Percentiles rank a stretch among this genome's conserved stretches.
phyloP scores from a whole-genome alignment of 805 yeast genomes.

The Kluyveromyces starmeri region DNA sequence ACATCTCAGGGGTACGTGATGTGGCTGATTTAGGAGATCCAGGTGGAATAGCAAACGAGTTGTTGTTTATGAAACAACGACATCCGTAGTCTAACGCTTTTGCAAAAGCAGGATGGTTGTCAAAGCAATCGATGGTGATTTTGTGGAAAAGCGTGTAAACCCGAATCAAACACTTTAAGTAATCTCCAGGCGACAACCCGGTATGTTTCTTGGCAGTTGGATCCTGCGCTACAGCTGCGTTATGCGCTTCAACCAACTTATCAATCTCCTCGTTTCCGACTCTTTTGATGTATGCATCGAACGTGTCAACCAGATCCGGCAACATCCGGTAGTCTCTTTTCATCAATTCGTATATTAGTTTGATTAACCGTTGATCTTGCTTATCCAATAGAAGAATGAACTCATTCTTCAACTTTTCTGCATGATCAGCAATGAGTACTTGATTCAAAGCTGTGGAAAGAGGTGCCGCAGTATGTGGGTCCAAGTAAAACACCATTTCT shows the following conservation, averaged over 20 bases:
- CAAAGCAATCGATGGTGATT: conserved; percentile 35
- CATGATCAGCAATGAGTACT: conserved; percentile 71
- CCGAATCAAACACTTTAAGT: conserved; percentile 65
- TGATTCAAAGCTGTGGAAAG: conserved; percentile 68
- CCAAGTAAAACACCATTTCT: conserved; percentile 69
- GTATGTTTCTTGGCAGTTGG: not conserved
- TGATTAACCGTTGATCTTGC: conserved; percentile 49
- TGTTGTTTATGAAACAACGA: conserved; percentile 70
- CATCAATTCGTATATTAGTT: conserved; percentile 67
- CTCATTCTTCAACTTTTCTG: conserved; percentile 66
- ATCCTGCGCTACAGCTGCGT: conserved; percentile 22
- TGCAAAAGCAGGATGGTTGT: conserved; percentile 66
- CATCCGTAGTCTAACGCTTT: conserved; percentile 88
- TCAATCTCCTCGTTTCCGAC: conserved; percentile 40
- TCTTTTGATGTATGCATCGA: conserved; percentile 61
- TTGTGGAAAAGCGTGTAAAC: conserved; percentile 53
- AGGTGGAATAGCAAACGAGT: conserved; percentile 66
- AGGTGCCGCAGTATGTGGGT: conserved; percentile 73
- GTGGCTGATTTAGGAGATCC: conserved; percentile 37
- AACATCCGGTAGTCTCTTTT: conserved; percentile 72
- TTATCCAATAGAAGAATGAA: conserved; percentile 68
- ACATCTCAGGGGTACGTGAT: conserved; percentile 84
- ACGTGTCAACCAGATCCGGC: conserved; percentile 64
- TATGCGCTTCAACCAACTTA: conserved; percentile 25
- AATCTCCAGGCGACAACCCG: conserved; percentile 48